Percentiles rank a stretch among this genome's conserved stretches.
phyloP scores from a whole-genome alignment of 352 stramenopile genomes.

The Phytophthora litchii region DNA sequence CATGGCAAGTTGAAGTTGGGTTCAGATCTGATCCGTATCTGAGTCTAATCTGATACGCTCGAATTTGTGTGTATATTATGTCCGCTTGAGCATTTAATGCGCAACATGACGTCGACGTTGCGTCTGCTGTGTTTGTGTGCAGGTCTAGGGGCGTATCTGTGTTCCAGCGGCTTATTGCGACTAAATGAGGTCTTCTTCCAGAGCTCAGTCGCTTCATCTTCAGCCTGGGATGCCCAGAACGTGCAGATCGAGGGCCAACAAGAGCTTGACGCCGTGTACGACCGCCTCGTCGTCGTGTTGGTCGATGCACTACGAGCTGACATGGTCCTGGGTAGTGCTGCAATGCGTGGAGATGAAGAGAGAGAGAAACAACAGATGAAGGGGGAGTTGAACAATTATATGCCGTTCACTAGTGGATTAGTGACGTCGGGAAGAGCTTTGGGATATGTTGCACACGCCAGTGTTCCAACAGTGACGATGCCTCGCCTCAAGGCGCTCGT shows the following conservation, averaged over 20 bases:
- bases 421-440: conserved; percentile 56
- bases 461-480: conserved; percentile 90
- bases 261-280: conserved; percentile 45
- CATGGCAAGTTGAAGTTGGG: conserved; percentile 15
- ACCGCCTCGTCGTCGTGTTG: conserved; percentile 85
- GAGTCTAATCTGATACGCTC: not conserved
- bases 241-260: conserved; percentile 1
- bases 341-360: conserved; percentile 38
- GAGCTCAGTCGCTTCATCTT: not conserved
- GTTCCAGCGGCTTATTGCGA: conserved; percentile 57
- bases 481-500: conserved; percentile 87
- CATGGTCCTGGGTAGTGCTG: conserved; percentile 80
- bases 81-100: conserved; percentile 3
- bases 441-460: conserved; percentile 80
- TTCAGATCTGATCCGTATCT: conserved; percentile 14
- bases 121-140: conserved; percentile 46
- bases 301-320: conserved; percentile 88
- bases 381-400: conserved; percentile 65
- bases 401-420: conserved; percentile 67
- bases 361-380: not conserved
- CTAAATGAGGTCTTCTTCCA: conserved; percentile 66
- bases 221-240: conserved; percentile 9
- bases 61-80: conserved; percentile 14
- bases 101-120: conserved; percentile 27
- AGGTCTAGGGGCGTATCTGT: conserved; percentile 52